Conservation (phyloP, 495 filamentous ascomycete species). For the Lophiostoma macrostomum region DNA sequence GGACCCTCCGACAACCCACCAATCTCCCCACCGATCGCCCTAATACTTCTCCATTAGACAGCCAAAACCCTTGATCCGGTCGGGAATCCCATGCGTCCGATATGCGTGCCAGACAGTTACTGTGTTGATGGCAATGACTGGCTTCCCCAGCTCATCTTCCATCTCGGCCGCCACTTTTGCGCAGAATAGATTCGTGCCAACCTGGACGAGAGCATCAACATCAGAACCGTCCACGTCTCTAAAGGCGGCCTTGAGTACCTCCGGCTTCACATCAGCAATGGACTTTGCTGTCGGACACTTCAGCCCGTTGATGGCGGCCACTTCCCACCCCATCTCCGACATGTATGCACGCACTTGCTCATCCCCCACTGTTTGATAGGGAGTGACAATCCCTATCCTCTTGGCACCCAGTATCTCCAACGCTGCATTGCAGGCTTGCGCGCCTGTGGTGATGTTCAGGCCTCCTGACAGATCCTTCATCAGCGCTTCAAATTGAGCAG, state of each 20-base stretch:
- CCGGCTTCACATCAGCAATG: constrained; percentile 13
- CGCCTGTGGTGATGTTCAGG: constrained; percentile 16
- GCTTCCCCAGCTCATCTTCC: constrained; percentile 19
- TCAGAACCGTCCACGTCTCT: constrained; percentile 6
- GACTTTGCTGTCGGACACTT: constrained; percentile 18
- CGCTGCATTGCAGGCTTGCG: constrained; percentile 16
- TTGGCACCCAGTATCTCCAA: constrained; percentile 18
- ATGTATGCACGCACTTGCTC: constrained; percentile 13
- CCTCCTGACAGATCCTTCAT: constrained; percentile 23
- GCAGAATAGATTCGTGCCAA: constrained; percentile 17
- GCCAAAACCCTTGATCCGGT: constrained; percentile 15
- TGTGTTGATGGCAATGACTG: constrained; percentile 17
- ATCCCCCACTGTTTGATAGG: constrained; percentile 23
- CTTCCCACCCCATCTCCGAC: constrained; percentile 8
- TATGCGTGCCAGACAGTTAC: constrained; percentile 22
- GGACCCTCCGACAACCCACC: too few relatives aligned
- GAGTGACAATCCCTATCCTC: constrained; percentile 16
- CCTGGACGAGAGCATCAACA: constrained; percentile 17
- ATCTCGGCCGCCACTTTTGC: constrained; percentile 20
- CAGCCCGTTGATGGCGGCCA: constrained; percentile 5
- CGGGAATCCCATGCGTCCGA: constrained; percentile 7
- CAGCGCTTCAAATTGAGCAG: constrained; percentile 8
- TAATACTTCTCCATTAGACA: constrained; percentile 14
- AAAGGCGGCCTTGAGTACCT: constrained; percentile 20
- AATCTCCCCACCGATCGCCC: not conserved